Evolutionary conservation across 495 filamentous ascomycete species (phyloP), one percentile per base, ranked within the genome.

Genomic region (Apodospora peruviana): DNA sequence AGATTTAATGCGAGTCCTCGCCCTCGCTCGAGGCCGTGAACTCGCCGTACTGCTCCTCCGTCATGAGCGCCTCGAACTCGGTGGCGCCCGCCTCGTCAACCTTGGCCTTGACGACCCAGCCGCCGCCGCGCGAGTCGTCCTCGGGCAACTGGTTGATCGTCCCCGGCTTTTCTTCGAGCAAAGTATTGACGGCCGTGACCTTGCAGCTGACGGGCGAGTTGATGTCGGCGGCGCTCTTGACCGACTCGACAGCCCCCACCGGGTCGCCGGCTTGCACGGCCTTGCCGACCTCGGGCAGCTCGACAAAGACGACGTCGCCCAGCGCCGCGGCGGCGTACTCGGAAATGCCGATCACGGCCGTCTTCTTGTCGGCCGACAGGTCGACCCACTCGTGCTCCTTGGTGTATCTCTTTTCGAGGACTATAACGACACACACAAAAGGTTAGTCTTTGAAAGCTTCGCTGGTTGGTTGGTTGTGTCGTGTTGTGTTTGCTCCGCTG

Each of bases 311-410:
- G 45, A 97, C 90, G 67, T 98, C 93, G 57, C 93, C 93, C 48
- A 98, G 86, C 45, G 85, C 80, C 53, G 90, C 74, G 55, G 94
- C 88, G 24, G 93, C 93, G 74, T 96, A 96, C 50, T 80, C 72
- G 49, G 89, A 90, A 66, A 98, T 94, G 45, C 93, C 93, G 63
- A 97, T 74, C 46, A 70, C 75, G 60, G 77, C 84, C 9, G 74
- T 78, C 59, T 82, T 88, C 54, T 82, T 80, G 69, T 93, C 83
- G 23, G 77, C 80, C 42, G 80, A 80, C 25, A 95, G 72, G 69
- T 95, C 87, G 59, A 98, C 82, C 94, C 94, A 98, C 75, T 98
- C 93, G 75, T 98, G 93, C 58, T 96, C 94, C 66, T 88, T 83
- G 57, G 94, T 97, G 78, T 94, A 98, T 62, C 85, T 89, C 77